These are phyloP conservation scores for Ophiosphaerella narmari DNA, from an alignment of 2,329 filamentous ascomycete species.

Conservation along the genomic window DNA sequence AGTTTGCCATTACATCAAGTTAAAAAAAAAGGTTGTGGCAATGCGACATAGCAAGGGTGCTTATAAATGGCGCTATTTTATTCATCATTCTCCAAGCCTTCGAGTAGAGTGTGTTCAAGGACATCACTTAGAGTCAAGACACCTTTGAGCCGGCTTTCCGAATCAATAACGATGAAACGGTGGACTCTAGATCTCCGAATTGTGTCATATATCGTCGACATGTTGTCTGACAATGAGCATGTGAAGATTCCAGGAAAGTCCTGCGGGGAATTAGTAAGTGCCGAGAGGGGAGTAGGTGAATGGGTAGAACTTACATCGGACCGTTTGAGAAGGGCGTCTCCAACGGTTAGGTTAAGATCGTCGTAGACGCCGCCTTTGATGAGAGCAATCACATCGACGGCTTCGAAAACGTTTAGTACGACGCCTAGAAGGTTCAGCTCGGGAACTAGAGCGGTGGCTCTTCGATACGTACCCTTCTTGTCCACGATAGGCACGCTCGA, in stretches of 20 bases:
- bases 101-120: slow-evolving; percentile 87
- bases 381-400: slow-evolving; percentile 93
- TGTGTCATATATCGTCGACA: slow-evolving; percentile 96
- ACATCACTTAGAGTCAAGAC: slow-evolving; percentile 96
- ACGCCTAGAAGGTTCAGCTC: slow-evolving; percentile 52
- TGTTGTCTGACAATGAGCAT: slow-evolving; percentile 85
- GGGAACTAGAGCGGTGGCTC: neutral
- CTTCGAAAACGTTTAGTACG: slow-evolving; percentile 95
- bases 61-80: slow-evolving; percentile 9
- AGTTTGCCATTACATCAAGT: too few species aligned
- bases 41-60: too few species aligned
- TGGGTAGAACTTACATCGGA: slow-evolving; percentile 63
- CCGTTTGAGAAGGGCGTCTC: slow-evolving; percentile 84
- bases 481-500: slow-evolving; percentile 94
- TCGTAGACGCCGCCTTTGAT: slow-evolving; percentile 95
- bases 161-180: slow-evolving; percentile 89
- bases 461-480: slow-evolving; percentile 59
- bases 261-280: slow-evolving; percentile 46
- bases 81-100: slow-evolving; percentile 65
- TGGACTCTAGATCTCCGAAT: slow-evolving; percentile 95
- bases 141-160: slow-evolving; percentile 81
- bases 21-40: too few species aligned
- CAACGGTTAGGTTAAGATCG: slow-evolving; percentile 82
- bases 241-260: slow-evolving; percentile 98
- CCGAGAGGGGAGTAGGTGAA: neutral